Conservation (phyloP, 2,329 filamentous ascomycete species). For the Calonectria honghensis region DNA sequence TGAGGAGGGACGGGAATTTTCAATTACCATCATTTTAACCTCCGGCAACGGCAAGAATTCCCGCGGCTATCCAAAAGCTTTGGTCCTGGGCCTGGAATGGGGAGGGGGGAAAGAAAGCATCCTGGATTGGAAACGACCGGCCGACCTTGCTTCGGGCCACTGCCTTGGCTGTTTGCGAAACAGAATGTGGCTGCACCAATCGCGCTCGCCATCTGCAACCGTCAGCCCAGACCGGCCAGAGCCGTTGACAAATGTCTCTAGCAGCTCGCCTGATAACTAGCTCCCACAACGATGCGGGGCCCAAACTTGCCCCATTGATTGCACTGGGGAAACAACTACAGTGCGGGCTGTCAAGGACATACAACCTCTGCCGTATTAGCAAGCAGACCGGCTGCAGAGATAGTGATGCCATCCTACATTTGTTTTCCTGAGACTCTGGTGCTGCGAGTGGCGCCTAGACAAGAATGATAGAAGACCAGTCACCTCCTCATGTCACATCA, state of each 20-base stretch:
- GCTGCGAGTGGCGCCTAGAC: conserved; percentile 24
- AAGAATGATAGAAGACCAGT: conserved; percentile 33
- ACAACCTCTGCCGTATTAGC: conserved; percentile 9
- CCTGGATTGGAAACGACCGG: conserved; percentile 34
- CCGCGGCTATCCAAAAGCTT: conserved; percentile 3
- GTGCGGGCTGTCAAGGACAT: conserved; percentile 20
- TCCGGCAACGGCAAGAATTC: conserved; percentile 11
- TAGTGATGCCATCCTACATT: conserved; percentile 17
- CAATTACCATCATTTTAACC: conserved; percentile 26
- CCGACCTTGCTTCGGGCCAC: conserved; percentile 33
- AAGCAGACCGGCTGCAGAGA: conserved; percentile 21
- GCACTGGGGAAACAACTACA: conserved; percentile 10
- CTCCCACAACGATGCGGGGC: conserved; percentile 31
- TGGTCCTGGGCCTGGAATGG: conserved; percentile 10
- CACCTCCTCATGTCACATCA: conserved; percentile 34
- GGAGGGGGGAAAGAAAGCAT: background rate
- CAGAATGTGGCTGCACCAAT: conserved; percentile 48
- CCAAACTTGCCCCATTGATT: conserved; percentile 27
- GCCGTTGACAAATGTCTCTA: conserved; percentile 39
- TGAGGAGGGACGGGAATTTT: conserved; percentile 15
- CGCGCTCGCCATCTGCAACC: conserved; percentile 48
- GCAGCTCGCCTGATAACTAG: conserved; percentile 37
- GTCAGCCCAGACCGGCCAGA: conserved; percentile 51
- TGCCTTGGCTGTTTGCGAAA: conserved; percentile 30
- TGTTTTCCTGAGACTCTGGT: conserved; percentile 32